Percentiles rank a stretch among this genome's conserved stretches.
Evolutionary conservation across 345 rosid species (phyloP).

Genomic region (Eucalyptus albens): DNA sequence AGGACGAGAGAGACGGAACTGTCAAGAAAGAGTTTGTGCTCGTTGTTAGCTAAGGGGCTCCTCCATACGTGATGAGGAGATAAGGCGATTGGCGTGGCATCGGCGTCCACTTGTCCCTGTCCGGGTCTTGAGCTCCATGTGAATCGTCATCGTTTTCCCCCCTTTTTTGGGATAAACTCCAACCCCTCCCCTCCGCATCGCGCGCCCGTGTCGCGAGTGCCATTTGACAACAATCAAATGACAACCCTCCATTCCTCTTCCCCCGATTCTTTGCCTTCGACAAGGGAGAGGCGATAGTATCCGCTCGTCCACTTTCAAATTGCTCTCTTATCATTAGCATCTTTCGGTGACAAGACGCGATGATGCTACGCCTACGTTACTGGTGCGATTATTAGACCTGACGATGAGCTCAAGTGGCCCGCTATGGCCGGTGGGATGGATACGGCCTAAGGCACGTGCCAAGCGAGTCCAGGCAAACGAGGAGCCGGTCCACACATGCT

Average conservation of each 20-base stretch:
- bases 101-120: conserved; percentile 15
- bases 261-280: not conserved
- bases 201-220: not conserved
- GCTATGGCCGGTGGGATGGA: not conserved
- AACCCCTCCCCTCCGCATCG: not conserved
- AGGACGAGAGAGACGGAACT: not conserved
- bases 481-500: not conserved
- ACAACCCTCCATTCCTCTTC: not conserved
- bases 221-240: not conserved
- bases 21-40: not conserved
- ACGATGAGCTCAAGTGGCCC: not conserved
- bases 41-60: not conserved
- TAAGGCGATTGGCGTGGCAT: conserved; percentile 31
- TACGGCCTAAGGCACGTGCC: not conserved
- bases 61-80: conserved; percentile 3
- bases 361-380: not conserved
- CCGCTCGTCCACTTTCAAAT: not conserved
- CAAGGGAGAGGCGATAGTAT: not conserved
- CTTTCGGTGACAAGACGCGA: not conserved
- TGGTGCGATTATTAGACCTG: not conserved
- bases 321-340: not conserved
- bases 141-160: too few species aligned
- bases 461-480: not conserved
- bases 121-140: not conserved
- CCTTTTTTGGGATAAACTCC: not conserved